Base-by-base conservation (phyloP, 2,329 filamentous ascomycete species). In the Apiospora arundinis region DNA sequence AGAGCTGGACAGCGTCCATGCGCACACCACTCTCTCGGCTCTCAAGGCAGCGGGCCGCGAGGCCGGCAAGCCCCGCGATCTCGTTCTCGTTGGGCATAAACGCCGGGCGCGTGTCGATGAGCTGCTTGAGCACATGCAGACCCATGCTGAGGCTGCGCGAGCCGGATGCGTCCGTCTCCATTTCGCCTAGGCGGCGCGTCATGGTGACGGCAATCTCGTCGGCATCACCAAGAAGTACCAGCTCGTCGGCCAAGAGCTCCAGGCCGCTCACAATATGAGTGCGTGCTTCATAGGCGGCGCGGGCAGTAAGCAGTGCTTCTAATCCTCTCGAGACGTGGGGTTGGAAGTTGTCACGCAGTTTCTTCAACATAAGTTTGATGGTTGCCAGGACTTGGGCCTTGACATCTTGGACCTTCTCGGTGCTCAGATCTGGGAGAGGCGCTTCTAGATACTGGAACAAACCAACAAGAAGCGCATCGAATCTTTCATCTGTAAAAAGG, bases 1-100 rank as follows among this genome's bases (percentile, higher is more conserved):
- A 94, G n/a, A 95, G 85, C 78, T 93, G 90, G 65, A 95, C 91
- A n/a, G 92, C 92, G 73, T 93, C 92, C 86, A 94, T 93, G 52
- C 90, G 85, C 9, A 92, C 90, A 8, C 87, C 89, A 67, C 88
- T 90, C 76, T 91, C 89, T 37, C 82, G 78, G 74, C 88, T 90
- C 73, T 90, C 89, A 23, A 92, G 83, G 74, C 89, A 91, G 63
- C 85, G 83, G n/a, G 82, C 82, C 4, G 89, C 85, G 28, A 92
- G 82, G 12, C 75, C 80, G 1, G 87, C 83, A 46, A 92, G 83
- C 69, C 83, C 84, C 0, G 78, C 78, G n/a, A 91, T 81, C 77
- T 91, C 88, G 8, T 75, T 75, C 6, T 89, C 86, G 18, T 81
- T 83, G 2, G 88, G 89, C 63, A 82, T 76, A 74, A 88, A 91